phyloP scores from a whole-genome alignment of 306 rosid species.

The Rosa lucieae region DNA sequence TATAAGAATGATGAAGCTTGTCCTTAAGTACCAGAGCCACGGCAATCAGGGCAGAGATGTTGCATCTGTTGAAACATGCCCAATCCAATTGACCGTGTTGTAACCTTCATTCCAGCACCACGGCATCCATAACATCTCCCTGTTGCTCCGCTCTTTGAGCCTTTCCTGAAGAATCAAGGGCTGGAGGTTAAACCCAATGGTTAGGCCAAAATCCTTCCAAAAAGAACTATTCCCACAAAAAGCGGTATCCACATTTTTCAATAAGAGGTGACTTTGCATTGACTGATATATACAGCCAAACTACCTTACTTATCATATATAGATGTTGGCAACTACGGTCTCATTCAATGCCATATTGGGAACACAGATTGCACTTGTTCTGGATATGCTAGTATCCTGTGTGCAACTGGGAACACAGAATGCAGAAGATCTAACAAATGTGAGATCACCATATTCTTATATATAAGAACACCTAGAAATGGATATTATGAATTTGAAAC shows the following conservation, averaged over 20 bases:
- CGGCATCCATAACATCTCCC: constrained; percentile 71
- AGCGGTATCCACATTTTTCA: not conserved
- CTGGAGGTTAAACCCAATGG: not conserved
- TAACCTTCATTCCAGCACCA: constrained; percentile 69
- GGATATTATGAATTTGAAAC: not conserved
- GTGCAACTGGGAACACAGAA: constrained; percentile 7
- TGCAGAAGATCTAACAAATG: constrained; percentile 15
- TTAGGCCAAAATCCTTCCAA: not conserved
- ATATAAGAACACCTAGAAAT: constrained; percentile 4
- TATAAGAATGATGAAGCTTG: not conserved
- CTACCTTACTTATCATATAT: constrained; percentile 10
- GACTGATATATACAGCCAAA: not conserved
- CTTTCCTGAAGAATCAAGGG: constrained; percentile 51
- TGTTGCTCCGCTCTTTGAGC: constrained; percentile 64
- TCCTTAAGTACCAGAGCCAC: constrained; percentile 56
- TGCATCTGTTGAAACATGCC: constrained; percentile 84
- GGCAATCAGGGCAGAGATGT: constrained; percentile 63
- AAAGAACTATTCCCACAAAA: not conserved
- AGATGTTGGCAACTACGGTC: constrained; percentile 8
- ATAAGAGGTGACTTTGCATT: not conserved
- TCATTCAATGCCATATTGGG: constrained; percentile 12
- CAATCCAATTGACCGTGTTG: constrained; percentile 57
- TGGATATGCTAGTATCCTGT: constrained; percentile 9
- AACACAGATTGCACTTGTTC: not conserved
- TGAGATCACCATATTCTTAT: constrained; percentile 7